Conservation (phyloP, 495 filamentous ascomycete species). For the Xylaria acuta region DNA sequence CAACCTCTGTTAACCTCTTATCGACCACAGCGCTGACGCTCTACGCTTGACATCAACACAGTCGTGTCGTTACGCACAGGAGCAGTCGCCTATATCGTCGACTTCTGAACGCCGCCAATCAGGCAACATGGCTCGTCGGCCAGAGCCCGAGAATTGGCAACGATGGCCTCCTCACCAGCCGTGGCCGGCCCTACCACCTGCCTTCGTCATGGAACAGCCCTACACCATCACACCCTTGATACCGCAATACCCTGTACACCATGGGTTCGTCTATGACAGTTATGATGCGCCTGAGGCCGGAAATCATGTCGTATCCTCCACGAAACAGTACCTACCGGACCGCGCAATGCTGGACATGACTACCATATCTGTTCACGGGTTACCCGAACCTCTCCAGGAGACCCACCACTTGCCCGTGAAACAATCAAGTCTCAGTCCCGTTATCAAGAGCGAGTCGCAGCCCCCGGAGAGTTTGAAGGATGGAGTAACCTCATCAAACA, state of each 20-base stretch:
- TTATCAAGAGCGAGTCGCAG: conserved; percentile 49
- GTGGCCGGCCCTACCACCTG: conserved; percentile 37
- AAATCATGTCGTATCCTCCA: conserved; percentile 35
- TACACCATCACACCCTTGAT: conserved; percentile 46
- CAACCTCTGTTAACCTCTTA: not conserved
- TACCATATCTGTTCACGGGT: conserved; percentile 25
- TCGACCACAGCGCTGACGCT: not conserved
- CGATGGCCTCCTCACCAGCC: conserved; percentile 50
- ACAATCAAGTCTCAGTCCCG: conserved; percentile 41
- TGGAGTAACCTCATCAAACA: conserved; percentile 39
- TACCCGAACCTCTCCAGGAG: conserved; percentile 20
- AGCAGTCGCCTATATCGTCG: conserved; percentile 20
- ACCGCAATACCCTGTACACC: conserved; percentile 41
- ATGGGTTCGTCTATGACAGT: conserved; percentile 44
- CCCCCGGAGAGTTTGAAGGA: conserved; percentile 16
- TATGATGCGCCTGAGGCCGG: conserved; percentile 27
- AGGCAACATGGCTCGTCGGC: conserved; percentile 21
- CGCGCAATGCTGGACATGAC: conserved; percentile 30
- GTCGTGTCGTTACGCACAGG: conserved; percentile 4
- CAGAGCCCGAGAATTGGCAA: conserved; percentile 44
- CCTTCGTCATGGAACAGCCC: conserved; percentile 44
- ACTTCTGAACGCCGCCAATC: conserved; percentile 7
- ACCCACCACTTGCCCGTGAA: conserved; percentile 23
- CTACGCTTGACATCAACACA: not conserved
- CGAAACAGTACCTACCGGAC: conserved; percentile 48